Conservation (phyloP, 1,284 basidiomycete species). For the Malassezia furfur region DNA sequence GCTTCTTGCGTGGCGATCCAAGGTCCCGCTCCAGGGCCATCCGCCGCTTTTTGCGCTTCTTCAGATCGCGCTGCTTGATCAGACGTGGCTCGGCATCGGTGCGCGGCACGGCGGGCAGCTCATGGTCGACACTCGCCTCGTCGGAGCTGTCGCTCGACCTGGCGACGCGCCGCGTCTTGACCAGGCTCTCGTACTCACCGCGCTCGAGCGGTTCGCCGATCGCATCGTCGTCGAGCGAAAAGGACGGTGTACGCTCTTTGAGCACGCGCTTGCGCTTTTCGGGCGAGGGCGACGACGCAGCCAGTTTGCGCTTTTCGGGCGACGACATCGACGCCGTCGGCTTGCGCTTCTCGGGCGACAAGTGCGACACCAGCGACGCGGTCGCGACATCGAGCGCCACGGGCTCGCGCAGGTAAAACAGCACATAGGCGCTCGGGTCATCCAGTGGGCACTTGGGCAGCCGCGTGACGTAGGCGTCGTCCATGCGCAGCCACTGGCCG, state of each 20-base stretch:
- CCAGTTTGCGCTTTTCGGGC: constrained; percentile 11
- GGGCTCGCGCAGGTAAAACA: constrained; percentile 73
- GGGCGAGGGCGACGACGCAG: neutral
- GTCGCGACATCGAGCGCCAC: constrained; percentile 1
- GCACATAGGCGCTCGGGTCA: constrained; percentile 76
- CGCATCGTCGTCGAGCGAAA: neutral
- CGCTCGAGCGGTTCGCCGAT: constrained; percentile 1
- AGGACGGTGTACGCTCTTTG: neutral
- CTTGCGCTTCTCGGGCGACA: constrained; percentile 11
- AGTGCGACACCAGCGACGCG: neutral
- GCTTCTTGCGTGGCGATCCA: neutral
- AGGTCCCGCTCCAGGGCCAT: neutral
- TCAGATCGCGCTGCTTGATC: neutral
- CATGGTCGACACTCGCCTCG: constrained; percentile 1
- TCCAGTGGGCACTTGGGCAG: constrained; percentile 47
- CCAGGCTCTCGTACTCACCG: constrained; percentile 5
- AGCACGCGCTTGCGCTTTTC: neutral
- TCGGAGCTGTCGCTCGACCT: neutral
- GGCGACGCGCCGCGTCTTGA: neutral
- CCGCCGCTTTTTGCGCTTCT: constrained; percentile 13
- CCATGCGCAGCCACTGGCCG: constrained; percentile 80
- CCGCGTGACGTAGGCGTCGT: constrained; percentile 68
- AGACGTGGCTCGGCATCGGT: neutral
- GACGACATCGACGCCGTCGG: neutral
- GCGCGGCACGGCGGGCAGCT: neutral